These are phyloP conservation scores for Solanum medicagineum DNA, from an alignment of 257 asterid species.

Conservation along the genomic window DNA sequence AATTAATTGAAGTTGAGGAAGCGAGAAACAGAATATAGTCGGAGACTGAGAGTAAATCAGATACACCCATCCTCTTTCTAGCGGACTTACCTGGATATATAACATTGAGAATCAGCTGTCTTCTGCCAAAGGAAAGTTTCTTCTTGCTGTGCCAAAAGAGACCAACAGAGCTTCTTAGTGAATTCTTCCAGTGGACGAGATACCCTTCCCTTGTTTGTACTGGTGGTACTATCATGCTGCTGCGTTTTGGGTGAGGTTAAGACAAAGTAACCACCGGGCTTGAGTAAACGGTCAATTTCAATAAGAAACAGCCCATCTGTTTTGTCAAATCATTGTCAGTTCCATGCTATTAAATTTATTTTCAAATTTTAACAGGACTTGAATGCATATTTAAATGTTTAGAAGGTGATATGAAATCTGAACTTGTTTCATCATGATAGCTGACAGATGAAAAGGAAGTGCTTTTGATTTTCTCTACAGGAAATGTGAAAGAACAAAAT, in stretches of 20 bases:
- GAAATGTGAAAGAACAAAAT: neutral
- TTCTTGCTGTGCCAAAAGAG: slow-evolving; percentile 63
- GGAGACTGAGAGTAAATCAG: neutral
- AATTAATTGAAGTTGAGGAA: neutral
- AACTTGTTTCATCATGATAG: neutral
- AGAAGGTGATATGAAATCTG: neutral
- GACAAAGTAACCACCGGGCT: slow-evolving; percentile 94
- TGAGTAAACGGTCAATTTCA: slow-evolving; percentile 89
- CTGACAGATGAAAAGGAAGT: neutral
- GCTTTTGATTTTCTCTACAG: neutral
- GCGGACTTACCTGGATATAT: slow-evolving; percentile 55
- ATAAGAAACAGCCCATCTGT: slow-evolving; percentile 80
- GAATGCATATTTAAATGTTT: neutral
- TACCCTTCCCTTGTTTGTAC: slow-evolving; percentile 33
- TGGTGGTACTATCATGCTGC: slow-evolving; percentile 36
- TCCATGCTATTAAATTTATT: neutral
- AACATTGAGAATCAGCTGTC: slow-evolving; percentile 58
- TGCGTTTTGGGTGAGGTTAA: slow-evolving; percentile 66
- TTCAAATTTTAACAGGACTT: neutral
- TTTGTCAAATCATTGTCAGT: slow-evolving; percentile 18
- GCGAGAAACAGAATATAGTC: neutral
- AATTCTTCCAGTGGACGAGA: slow-evolving; percentile 54
- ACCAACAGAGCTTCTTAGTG: slow-evolving; percentile 68
- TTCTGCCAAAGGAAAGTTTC: slow-evolving; percentile 88
- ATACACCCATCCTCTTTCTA: neutral